Evolutionary conservation across 2,329 filamentous ascomycete genomes (phyloP).

Genomic region (Penicillium sp.): DNA sequence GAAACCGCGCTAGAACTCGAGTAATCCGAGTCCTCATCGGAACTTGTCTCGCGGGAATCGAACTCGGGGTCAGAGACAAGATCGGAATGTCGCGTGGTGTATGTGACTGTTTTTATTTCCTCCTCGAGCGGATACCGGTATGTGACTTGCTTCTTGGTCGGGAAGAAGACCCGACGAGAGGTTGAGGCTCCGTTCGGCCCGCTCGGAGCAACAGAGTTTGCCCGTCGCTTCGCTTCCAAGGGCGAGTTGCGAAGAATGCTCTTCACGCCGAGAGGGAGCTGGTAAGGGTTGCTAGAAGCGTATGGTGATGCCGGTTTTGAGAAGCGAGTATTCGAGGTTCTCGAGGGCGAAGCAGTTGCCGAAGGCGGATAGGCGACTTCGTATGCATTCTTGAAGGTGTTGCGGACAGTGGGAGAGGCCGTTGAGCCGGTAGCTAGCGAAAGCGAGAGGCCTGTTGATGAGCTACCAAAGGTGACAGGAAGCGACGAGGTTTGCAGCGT

Average conservation of each 20-base stretch:
- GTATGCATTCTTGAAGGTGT: conserved; percentile 67
- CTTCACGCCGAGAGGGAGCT: conserved; percentile 49
- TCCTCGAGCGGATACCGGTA: conserved; percentile 63
- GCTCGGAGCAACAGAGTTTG: conserved; percentile 43
- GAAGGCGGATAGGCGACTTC: conserved; percentile 48
- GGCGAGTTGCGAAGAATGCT: conserved; percentile 56
- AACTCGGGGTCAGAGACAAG: conserved; percentile 42
- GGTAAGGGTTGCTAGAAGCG: conserved; percentile 40
- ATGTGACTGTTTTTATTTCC: conserved; percentile 62
- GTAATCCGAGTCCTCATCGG: conserved; percentile 33
- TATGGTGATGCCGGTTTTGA: conserved; percentile 39
- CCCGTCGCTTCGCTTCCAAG: conserved; percentile 43
- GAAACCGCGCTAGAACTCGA: conserved; percentile 34
- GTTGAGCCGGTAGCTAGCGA: conserved; percentile 53
- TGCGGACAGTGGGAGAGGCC: conserved; percentile 63
- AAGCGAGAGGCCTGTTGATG: conserved; percentile 57
- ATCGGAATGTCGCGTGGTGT: conserved; percentile 62
- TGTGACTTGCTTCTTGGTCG: conserved; percentile 61
- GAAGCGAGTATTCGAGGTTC: conserved; percentile 31
- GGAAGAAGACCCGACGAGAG: conserved; percentile 52
- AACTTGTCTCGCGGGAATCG: conserved; percentile 21
- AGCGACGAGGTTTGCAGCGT: conserved; percentile 62
- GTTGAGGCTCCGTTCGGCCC: conserved; percentile 40
- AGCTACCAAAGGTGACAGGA: conserved; percentile 58
- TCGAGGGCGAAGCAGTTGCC: conserved; percentile 43